Evolutionary conservation across 352 stramenopile genomes (phyloP), one percentile per base, ranked within the genome.

Genomic region (Phytophthora sojae): DNA sequence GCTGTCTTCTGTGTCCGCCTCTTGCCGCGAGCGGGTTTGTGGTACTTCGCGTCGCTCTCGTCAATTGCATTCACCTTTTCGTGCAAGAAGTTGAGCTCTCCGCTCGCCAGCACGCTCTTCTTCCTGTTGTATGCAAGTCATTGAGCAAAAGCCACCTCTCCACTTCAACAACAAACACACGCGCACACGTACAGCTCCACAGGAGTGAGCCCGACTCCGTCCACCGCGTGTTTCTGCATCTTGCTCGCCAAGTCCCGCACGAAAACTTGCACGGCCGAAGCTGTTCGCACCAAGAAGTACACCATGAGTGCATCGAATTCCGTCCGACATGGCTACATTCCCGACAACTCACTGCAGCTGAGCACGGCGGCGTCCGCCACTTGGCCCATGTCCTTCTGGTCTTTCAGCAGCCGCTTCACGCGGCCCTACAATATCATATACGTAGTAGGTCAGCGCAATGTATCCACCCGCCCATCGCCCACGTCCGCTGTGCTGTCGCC

Each of bases 311-410:
- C 35, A 39, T n/a, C 35, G 23, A 39, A 42, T 17, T 17, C 30
- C 32, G 32, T 35, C 21, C 23, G 35, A 49, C 6, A 64, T 53
- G 58, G 32, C 61, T 61, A 59, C 32, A 60, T 37, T 25, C 1
- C 25, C 21, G 25, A 15, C 4, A 42, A 61, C 71, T 51, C 53
- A 91, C 83, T 75, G 59, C 74, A 90, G 45, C 72, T 75, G 17
- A 84, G 49, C 51, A 86, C 69, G 5, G 83, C 82, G 15, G 73
- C 67, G 15, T 93, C 83, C 44, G 64, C 75, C 57, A 93, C 74
- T 79, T 91, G 82, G 2, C 86, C 86, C 82, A 92, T 91, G 72
- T 92, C 86, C 60, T 90, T 84, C 53, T 91, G 80, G 25, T 86
- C 81, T 42, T 78, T 80, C 44, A 93, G 76, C 39, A 93, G 56